Base-by-base conservation (phyloP, 768 basidiomycete species). In the Phylloporus arenicola region DNA sequence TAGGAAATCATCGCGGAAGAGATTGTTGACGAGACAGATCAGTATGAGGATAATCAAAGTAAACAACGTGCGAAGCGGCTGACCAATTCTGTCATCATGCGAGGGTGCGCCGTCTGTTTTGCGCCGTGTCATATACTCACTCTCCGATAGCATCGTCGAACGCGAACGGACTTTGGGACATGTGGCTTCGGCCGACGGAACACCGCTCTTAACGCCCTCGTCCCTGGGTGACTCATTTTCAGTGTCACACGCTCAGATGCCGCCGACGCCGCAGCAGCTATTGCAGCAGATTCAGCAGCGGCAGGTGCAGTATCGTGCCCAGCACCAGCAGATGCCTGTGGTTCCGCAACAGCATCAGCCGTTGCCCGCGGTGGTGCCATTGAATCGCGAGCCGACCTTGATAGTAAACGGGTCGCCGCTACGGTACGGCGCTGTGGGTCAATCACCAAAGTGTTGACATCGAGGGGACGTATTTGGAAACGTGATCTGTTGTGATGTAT, bases 1-100 rank as follows among this genome's bases (percentile, higher is more conserved):
- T 68, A 90, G 78, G 93, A 95, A 77, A 96, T 98, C 54, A 90
- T 97, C 17, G 85, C 88, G 0, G 92, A 96, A 69, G 94, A 96
- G 65, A 95, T 96, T 47, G 87, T 95, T 27, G 93, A 95, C 60
- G 93, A 96, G 68, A 95, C 92, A 3, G 93, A 96, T 69, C 77
- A 83, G 24, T 94, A 87, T 58, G 83, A 89, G 56, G 89, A 92
- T 57, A 96, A 95, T 61, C 83, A 83, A 43, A 84, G 82, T 45
- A 93, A 92, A 63, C 77, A 76, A 51, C 72, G 75, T 8, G 92
- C 88, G 0, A 83, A 77, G 55, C 75, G 93, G 13, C 67, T 78
- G 52, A 85, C 84, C 12, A 90, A 83, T 12, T 79, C 86, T 8
- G 78, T 80, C 8, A 76, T 91, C 34, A 91, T 94, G 86, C 75